These are phyloP conservation scores for Yamadazyma laniorum DNA, from an alignment of 805 yeast genomes.

Conservation along the genomic window DNA sequence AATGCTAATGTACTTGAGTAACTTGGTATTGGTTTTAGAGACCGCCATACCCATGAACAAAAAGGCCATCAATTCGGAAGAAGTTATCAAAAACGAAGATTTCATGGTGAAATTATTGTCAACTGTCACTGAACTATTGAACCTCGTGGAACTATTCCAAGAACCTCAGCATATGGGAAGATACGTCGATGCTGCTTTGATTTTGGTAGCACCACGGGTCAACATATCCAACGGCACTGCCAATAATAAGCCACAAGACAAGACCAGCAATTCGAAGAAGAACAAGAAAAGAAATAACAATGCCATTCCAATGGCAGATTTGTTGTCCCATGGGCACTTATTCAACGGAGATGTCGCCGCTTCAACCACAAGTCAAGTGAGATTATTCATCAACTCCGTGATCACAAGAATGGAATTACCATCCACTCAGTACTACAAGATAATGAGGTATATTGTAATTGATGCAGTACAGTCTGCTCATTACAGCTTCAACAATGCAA, in stretches of 20 bases:
- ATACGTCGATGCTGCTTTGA: conserved; percentile 56
- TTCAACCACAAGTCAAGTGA: conserved; percentile 31
- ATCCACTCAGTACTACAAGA: conserved; percentile 58
- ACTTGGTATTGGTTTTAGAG: conserved; percentile 56
- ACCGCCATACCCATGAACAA: conserved; percentile 54
- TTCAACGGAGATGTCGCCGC: conserved; percentile 46
- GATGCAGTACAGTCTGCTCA: conserved; percentile 34
- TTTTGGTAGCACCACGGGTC: conserved; percentile 37
- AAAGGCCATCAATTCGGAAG: conserved; percentile 27
- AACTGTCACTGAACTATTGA: conserved; percentile 26
- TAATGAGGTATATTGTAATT: conserved; percentile 40
- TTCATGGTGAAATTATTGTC: conserved; percentile 38
- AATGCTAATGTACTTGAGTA: conserved; percentile 46
- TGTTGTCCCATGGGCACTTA: conserved; percentile 61
- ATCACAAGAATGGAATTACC: conserved; percentile 53
- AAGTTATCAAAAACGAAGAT: conserved; percentile 35
- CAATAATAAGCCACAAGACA: conserved; percentile 8
- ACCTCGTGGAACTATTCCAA: conserved; percentile 37
- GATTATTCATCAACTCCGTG: conserved; percentile 49
- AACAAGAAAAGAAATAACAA: conserved; percentile 42
- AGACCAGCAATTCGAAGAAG: conserved; percentile 15
- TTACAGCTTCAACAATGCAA: conserved; percentile 11
- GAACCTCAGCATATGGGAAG: conserved; percentile 56
- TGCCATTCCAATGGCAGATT: conserved; percentile 59
- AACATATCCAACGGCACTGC: conserved; percentile 10